These are phyloP conservation scores for Hymenotorrendiella dingleyae DNA, from an alignment of 2,329 filamentous ascomycete species.

Conservation along the genomic window DNA sequence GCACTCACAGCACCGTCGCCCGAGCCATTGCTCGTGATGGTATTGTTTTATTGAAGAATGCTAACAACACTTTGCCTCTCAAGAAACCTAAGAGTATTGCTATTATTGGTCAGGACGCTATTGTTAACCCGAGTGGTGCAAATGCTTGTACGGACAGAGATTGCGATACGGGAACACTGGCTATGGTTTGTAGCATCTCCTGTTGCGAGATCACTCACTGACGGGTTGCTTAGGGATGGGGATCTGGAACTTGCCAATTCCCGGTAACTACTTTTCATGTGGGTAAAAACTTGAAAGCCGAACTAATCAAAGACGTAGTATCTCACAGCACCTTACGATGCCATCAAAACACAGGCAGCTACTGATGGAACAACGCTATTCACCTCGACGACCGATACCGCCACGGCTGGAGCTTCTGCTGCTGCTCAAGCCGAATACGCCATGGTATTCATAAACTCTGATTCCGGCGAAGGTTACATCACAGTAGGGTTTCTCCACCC, in stretches of 20 bases:
- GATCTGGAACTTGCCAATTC: conserved; percentile 55
- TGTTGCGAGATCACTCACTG: background rate
- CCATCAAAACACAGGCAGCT: conserved; percentile 52
- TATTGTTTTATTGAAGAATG: conserved; percentile 65
- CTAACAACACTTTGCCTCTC: conserved; percentile 49
- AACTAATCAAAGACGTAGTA: no score
- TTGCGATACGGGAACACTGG: conserved; percentile 56
- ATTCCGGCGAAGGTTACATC: conserved; percentile 64
- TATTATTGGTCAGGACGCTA: conserved; percentile 58
- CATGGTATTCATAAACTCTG: conserved; percentile 60
- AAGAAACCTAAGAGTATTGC: conserved; percentile 47
- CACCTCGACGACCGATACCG: conserved; percentile 48
- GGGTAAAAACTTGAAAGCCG: no score
- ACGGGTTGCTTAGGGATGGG: conserved; percentile 29
- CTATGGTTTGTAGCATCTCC: conserved; percentile 50
- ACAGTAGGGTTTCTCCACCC: conserved; percentile 44
- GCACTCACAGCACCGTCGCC: conserved; percentile 58
- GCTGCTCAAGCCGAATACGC: conserved; percentile 51
- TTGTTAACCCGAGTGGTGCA: conserved; percentile 53
- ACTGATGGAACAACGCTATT: conserved; percentile 47
- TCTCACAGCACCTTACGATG: conserved; percentile 58
- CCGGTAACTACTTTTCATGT: no score
- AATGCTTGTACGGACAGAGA: conserved; percentile 58
- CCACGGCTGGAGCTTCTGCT: conserved; percentile 19
- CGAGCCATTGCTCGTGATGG: conserved; percentile 48